These are phyloP conservation scores for Niveomyces coronatus DNA, from an alignment of 2,329 filamentous ascomycete species.

Conservation along the genomic window DNA sequence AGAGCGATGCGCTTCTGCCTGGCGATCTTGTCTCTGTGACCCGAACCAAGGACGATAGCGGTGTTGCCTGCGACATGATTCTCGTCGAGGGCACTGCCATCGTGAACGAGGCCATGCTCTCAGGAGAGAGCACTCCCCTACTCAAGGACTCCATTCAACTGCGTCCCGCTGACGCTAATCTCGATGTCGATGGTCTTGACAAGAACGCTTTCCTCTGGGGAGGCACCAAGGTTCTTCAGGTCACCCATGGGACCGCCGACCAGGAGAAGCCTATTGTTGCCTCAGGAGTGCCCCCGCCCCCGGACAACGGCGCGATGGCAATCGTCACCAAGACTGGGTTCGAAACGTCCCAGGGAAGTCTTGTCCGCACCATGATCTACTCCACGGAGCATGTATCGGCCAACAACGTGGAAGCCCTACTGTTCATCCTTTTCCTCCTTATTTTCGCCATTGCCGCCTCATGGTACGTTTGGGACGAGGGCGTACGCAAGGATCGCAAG, in stretches of 20 bases:
- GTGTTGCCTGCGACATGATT: slow-evolving; percentile 95
- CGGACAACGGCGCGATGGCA: slow-evolving; percentile 88
- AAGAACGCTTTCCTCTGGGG: slow-evolving; percentile 96
- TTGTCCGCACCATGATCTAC: slow-evolving; percentile 99
- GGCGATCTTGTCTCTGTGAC: slow-evolving; percentile 88
- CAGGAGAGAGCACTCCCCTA: slow-evolving; percentile 91
- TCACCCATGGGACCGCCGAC: slow-evolving; percentile 75
- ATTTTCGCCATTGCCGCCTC: slow-evolving; percentile 95
- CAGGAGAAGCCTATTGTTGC: slow-evolving; percentile 61
- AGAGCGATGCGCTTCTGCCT: slow-evolving; percentile 84
- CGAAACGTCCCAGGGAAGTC: slow-evolving; percentile 93
- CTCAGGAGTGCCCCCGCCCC: slow-evolving; percentile 72
- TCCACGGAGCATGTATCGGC: slow-evolving; percentile 98
- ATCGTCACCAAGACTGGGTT: slow-evolving; percentile 96
- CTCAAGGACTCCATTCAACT: slow-evolving; percentile 94
- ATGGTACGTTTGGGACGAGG: slow-evolving; percentile 98
- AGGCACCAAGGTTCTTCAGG: slow-evolving; percentile 92
- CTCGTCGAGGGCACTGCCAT: slow-evolving; percentile 91
- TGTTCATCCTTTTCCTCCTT: slow-evolving; percentile 94
- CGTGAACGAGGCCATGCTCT: slow-evolving; percentile 98
- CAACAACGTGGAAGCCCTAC: slow-evolving; percentile 90
- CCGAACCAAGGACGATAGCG: slow-evolving; percentile 91
- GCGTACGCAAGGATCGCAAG: slow-evolving; percentile 88
- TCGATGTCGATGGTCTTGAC: slow-evolving; percentile 86
- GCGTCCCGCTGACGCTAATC: slow-evolving; percentile 64